Evolutionary conservation across 495 filamentous ascomycete species (phyloP), one percentile per base, ranked within the genome.

Genomic region (Parmelia sp.): DNA sequence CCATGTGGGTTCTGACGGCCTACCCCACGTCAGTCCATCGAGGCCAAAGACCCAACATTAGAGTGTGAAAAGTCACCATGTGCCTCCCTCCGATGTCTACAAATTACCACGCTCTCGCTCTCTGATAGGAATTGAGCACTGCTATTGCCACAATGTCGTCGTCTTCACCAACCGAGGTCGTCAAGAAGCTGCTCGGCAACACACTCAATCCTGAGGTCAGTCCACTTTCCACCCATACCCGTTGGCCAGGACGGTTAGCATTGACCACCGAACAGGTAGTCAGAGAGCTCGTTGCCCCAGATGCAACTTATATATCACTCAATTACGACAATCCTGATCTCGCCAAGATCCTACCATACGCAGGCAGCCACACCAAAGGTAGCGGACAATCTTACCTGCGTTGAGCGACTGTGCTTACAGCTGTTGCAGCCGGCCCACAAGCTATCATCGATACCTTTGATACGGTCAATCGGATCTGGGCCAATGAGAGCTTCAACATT

Each of bases 221-320:
- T 58, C 33, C 57, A 14, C 25, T 44, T 8, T 35, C 9, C 19
- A 29, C 12, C 25, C 19, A 25, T 53, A 23, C 49, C 27, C 0
- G 31, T 15, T 31, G 10, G 25, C 27, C 29, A 12, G 3, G 31
- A 17, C 14, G 25, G 14, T 53, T 12, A 23, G 8, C 14, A 53
- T 19, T 31, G 49, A 31, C 49, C 25, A 4, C 25, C 27, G 2
- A 31, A 11, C 9, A 31, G 49, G 27, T 53, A 27, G 33, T 58
- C 37, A 36, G 56, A 39, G 33, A 58, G 25, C 69, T 68, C 39
- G 60, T 71, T 25, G 39, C 68, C 35, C 65, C 57, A 1, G 51
- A 60, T 29, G 69, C 69, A 25, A 65, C 69, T 4, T 65, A 69
- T 58, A 35, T 63, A 56, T 70, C 68, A 58, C 65, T 71, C 53